Evolutionary conservation across 1,284 basidiomycete species (phyloP).

Genomic region (Ceratobasidium sp.): DNA sequence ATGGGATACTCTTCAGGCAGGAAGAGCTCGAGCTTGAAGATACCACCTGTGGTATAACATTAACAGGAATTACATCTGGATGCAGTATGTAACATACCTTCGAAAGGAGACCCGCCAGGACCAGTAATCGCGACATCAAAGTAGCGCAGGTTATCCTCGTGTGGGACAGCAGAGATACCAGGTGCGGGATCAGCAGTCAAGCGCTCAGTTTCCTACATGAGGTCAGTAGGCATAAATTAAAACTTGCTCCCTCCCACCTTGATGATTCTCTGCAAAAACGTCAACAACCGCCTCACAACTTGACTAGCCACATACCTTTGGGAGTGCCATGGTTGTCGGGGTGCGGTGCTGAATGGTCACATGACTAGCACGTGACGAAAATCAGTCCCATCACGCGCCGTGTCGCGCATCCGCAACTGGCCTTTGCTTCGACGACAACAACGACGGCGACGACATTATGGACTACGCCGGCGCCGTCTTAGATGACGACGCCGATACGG

Average conservation of each 20-base stretch:
- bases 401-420: slow-evolving; percentile 36
- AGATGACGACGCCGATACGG: slow-evolving; percentile 15
- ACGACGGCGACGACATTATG: slow-evolving; percentile 2
- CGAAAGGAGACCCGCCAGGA: slow-evolving; percentile 93
- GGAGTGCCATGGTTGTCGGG: slow-evolving; percentile 51
- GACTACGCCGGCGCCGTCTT: not conserved
- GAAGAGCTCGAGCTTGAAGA: slow-evolving; percentile 96
- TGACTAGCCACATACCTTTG: slow-evolving; percentile 50
- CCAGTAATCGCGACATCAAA: slow-evolving; percentile 98
- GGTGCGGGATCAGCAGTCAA: slow-evolving; percentile 96
- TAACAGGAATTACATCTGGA: slow-evolving; percentile 2
- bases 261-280: slow-evolving; percentile 62
- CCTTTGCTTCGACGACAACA: not conserved
- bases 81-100: slow-evolving; percentile 68
- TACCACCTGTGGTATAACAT: slow-evolving; percentile 69
- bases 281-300: slow-evolving; percentile 23
- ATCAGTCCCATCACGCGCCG: not conserved
- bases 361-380: slow-evolving; percentile 25
- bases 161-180: slow-evolving; percentile 91
- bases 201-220: slow-evolving; percentile 90
- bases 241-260: slow-evolving; percentile 56
- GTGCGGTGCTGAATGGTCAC: not conserved
- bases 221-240: slow-evolving; percentile 37
- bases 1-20: slow-evolving; percentile 99
- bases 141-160: slow-evolving; percentile 98